Evolutionary conservation across 2,329 filamentous ascomycete genomes (phyloP), one percentile per base, ranked within the genome.

Genomic region (Claviceps fusiformis): DNA sequence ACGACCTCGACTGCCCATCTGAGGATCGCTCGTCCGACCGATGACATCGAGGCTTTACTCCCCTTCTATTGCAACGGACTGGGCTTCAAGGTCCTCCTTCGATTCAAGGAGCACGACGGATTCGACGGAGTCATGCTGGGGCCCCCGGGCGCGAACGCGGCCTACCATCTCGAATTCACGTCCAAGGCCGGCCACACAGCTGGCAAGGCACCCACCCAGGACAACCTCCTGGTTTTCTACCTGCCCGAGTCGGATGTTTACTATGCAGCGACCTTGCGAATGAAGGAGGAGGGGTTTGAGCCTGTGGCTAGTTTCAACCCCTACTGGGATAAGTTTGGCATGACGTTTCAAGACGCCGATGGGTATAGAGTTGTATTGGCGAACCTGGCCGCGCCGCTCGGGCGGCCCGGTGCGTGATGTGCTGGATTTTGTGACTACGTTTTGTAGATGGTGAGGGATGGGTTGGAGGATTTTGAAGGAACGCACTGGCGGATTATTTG

Each of bases 211-310:
- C 72, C 72, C 3, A 72, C 70, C 0, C 63, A 70, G 54, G 73
- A 75, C 58, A 73, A 75, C 54, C 61, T 75, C 33, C 59, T 75
- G 3, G 67, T 75, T 9, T 73, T 75, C 48, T 74, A 75, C 60
- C 60, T 75, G 0, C 66, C 69, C 0, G 66, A 69, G 3, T 39
- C 58, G 1, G 59, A 57, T 0, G 63, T 63, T 1, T 70, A 67
- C 58, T 48, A 60, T 13, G 56, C 55, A 0, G 67, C 68, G 3
- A 63, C 72, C 0, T 55, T 60, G 46, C 65, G 62, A 41, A 70
- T 75, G 66, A 62, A 69, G 37, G 48, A 57, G 1, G 59, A 59
- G 5, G 73, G 71, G 1, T 69, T 70, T 43, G 53, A 49, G 13
- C 58, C 67, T 2, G 70, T 75, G 31, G 57, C 61, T 31, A 70